Percentiles rank a stretch among this genome's conserved stretches.
These are phyloP conservation scores for Ophiocordyceps polyrhachis-furcata DNA, from an alignment of 2,329 filamentous ascomycete species.

Conservation along the genomic window DNA sequence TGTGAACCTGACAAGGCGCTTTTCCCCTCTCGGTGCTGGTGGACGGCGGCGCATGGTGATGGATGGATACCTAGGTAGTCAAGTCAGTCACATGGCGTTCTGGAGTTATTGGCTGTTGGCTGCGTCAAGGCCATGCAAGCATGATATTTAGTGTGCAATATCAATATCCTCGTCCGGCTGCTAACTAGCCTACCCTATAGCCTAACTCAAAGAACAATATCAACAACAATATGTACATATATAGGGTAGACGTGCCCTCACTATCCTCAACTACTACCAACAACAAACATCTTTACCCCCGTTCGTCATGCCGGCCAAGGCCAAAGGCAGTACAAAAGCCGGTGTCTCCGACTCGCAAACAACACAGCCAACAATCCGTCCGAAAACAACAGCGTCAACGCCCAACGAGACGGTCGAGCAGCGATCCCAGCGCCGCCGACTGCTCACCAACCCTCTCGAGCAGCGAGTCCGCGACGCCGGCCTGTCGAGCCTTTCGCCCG, in stretches of 20 bases:
- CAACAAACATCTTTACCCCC: background rate
- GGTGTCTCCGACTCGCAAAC: constrained; percentile 2
- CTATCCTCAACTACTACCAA: too few relatives aligned
- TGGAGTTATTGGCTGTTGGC: too few relatives aligned
- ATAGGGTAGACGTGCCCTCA: too few relatives aligned
- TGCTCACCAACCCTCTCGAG: constrained; percentile 30
- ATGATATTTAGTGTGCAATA: too few relatives aligned
- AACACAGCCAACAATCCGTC: background rate
- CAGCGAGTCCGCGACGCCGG: constrained; percentile 24
- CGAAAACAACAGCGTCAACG: constrained; percentile 8
- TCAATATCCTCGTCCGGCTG: too few relatives aligned
- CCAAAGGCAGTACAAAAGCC: constrained; percentile 7
- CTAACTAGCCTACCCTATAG: too few relatives aligned
- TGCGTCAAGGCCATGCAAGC: too few relatives aligned
- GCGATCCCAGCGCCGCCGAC: constrained; percentile 26
- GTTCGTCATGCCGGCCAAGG: constrained; percentile 8
- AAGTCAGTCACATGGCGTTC: too few relatives aligned
- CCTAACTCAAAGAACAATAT: too few relatives aligned
- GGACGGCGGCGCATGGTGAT: background rate
- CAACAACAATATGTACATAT: too few relatives aligned
- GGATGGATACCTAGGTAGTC: background rate
- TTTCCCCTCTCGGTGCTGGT: background rate
- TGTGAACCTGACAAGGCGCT: constrained; percentile 15
- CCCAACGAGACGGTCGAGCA: constrained; percentile 28
- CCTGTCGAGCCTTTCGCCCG: constrained; percentile 23